These are phyloP conservation scores for Cystobasidium ongulense DNA, from an alignment of 768 basidiomycete genomes.

Conservation along the genomic window DNA sequence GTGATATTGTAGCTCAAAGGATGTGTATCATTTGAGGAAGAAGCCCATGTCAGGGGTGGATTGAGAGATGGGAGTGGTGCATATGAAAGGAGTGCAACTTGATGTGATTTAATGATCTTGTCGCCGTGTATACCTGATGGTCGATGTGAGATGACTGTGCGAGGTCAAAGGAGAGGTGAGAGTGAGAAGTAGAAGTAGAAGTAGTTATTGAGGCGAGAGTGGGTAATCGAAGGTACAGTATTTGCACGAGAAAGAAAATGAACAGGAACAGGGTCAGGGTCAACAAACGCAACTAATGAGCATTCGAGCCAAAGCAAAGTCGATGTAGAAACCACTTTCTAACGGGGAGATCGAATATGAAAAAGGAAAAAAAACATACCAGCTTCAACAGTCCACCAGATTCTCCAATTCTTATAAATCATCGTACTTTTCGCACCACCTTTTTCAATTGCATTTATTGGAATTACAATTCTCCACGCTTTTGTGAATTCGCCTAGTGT, in stretches of 20 bases:
- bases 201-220: no score
- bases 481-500: slow-evolving; percentile 60
- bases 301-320: no score
- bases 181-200: no score
- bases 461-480: slow-evolving; percentile 64
- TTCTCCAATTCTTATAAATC: slow-evolving; percentile 66
- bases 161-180: background rate
- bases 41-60: slow-evolving; percentile 34
- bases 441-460: slow-evolving; percentile 47
- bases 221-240: no score
- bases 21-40: background rate
- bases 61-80: slow-evolving; percentile 51
- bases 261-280: no score
- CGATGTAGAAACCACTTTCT: no score
- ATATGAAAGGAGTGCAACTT: slow-evolving; percentile 64
- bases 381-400: slow-evolving; percentile 76
- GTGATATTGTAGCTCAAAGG: slow-evolving; percentile 21
- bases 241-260: no score
- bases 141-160: slow-evolving; percentile 59
- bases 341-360: background rate
- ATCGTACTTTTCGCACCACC: slow-evolving; percentile 57
- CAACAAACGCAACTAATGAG: no score
- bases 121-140: slow-evolving; percentile 61
- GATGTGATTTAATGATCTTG: slow-evolving; percentile 62
- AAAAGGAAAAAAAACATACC: slow-evolving; percentile 48